These are phyloP conservation scores for Magnusiomyces clavatus DNA, from an alignment of 1,139 yeast genomes.

Conservation along the genomic window DNA sequence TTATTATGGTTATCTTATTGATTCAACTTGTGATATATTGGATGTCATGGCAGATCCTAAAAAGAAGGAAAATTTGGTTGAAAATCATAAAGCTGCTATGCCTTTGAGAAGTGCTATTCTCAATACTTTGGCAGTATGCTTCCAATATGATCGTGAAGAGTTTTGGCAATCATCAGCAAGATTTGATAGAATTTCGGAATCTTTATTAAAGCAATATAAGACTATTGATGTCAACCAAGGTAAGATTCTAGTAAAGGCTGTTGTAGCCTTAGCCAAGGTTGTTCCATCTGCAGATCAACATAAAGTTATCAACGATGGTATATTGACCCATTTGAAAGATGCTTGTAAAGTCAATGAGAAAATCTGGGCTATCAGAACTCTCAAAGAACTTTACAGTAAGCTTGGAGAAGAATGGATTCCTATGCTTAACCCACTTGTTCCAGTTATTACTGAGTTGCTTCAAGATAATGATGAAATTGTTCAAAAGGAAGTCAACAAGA, in stretches of 20 bases:
- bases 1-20: slow-evolving; percentile 79
- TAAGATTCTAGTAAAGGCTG: slow-evolving; percentile 62
- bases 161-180: slow-evolving; percentile 89
- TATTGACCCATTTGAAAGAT: slow-evolving; percentile 51
- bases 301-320: slow-evolving; percentile 48
- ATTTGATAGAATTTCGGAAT: slow-evolving; percentile 59
- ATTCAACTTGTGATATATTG: slow-evolving; percentile 54
- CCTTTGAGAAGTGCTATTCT: slow-evolving; percentile 61
- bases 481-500: slow-evolving; percentile 83
- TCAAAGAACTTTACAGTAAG: slow-evolving; percentile 78
- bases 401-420: slow-evolving; percentile 94
- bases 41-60: slow-evolving; percentile 16
- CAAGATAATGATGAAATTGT: slow-evolving; percentile 95
- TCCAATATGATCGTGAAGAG: slow-evolving; percentile 85
- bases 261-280: slow-evolving; percentile 66
- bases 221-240: slow-evolving; percentile 57
- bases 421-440: slow-evolving; percentile 88
- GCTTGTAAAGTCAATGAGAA: slow-evolving; percentile 43
- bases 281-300: slow-evolving; percentile 76
- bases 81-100: slow-evolving; percentile 31
- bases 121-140: slow-evolving; percentile 66
- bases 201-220: slow-evolving; percentile 57
- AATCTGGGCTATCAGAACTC: slow-evolving; percentile 74
- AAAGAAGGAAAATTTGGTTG: slow-evolving; percentile 12
- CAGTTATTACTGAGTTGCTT: slow-evolving; percentile 86